A percentile compares a stretch with the other conserved stretches of the same genome.
Conservation (phyloP, 768 basidiomycete species). For the Boletus insuetus region DNA sequence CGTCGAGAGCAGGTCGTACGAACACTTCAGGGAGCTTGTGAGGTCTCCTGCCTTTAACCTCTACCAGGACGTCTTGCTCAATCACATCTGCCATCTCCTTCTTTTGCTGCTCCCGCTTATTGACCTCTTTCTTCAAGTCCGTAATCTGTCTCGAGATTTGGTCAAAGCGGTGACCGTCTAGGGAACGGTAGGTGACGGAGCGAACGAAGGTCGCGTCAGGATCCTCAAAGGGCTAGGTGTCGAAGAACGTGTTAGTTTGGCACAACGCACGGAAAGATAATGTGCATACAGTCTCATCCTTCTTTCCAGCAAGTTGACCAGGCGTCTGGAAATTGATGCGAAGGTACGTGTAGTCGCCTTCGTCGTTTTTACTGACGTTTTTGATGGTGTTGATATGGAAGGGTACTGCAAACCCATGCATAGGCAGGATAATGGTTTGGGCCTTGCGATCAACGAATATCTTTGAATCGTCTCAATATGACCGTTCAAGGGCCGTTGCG, state of each 20-base stretch:
- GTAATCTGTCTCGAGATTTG: conserved; percentile 89
- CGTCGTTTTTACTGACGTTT: conserved; percentile 96
- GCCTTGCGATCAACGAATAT: conserved; percentile 90
- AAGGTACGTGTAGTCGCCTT: conserved; percentile 90
- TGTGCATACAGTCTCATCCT: conserved; percentile 87
- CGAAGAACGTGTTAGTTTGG: background rate
- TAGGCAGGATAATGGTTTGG: conserved; percentile 85
- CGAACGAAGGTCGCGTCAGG: conserved; percentile 95
- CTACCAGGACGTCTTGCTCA: conserved; percentile 87
- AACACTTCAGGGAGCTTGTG: conserved; percentile 88
- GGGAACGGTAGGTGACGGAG: conserved; percentile 89
- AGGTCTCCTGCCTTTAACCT: conserved; percentile 86
- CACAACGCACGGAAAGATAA: background rate
- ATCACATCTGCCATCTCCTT: conserved; percentile 98
- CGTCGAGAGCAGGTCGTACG: conserved; percentile 90
- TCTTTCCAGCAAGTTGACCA: conserved; percentile 95
- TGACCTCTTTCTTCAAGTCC: conserved; percentile 93
- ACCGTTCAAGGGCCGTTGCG: conserved; percentile 2
- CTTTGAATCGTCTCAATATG: conserved; percentile 39
- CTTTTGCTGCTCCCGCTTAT: conserved; percentile 95
- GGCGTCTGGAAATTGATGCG: conserved; percentile 99
- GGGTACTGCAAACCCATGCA: conserved; percentile 93
- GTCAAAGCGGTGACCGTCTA: conserved; percentile 87
- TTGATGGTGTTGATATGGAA: conserved; percentile 99
- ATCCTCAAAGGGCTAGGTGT: conserved; percentile 84